These are phyloP conservation scores for Cicer bijugum DNA, from an alignment of 306 rosid genomes.

Conservation along the genomic window DNA sequence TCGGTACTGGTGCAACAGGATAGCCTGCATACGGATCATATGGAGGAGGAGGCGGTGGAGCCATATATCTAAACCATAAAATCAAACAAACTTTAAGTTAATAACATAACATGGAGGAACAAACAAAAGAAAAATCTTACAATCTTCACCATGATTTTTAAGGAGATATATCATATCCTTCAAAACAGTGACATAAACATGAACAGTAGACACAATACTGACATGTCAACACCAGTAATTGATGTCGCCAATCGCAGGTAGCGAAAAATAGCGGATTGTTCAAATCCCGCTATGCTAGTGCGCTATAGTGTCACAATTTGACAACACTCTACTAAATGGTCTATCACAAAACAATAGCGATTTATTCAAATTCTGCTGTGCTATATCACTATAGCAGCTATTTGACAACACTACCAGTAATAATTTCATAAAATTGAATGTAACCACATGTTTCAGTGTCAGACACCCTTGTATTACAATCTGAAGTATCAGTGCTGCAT, in stretches of 20 bases:
- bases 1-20: conserved; percentile 88
- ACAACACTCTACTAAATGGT: neutral
- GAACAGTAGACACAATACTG: no score
- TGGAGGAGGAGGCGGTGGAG: conserved; percentile 95
- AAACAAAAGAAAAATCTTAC: conserved; percentile 13
- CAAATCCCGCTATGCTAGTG: neutral
- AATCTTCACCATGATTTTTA: no score
- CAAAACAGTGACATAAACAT: no score
- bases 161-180: no score
- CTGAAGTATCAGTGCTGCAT: no score
- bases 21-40: conserved; percentile 92
- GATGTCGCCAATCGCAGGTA: neutral
- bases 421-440: no score
- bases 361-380: neutral
- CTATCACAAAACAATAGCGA: neutral
- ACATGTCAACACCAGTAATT: no score
- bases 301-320: neutral
- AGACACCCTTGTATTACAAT: no score
- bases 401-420: no score
- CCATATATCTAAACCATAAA: conserved; percentile 74
- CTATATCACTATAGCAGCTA: neutral
- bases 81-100: conserved; percentile 35
- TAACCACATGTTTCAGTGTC: no score
- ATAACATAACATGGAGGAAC: conserved; percentile 1
- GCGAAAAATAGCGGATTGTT: neutral